These are phyloP conservation scores for Metschnikowia sp. DNA, from an alignment of 805 yeast genomes.

Conservation along the genomic window DNA sequence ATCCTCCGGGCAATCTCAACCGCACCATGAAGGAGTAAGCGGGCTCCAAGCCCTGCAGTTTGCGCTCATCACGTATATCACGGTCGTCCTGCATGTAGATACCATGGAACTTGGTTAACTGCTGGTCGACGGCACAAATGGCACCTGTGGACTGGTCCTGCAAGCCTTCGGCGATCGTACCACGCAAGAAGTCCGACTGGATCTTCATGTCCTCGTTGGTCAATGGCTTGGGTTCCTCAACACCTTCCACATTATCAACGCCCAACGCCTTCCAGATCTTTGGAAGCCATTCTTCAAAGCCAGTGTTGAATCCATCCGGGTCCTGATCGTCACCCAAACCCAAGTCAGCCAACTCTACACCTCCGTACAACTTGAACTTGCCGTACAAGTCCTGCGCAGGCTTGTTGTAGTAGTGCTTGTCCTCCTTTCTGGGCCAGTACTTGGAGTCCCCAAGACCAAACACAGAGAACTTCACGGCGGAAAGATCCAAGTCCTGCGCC, in stretches of 20 bases:
- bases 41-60: conserved; percentile 90
- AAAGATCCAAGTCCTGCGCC: conserved; percentile 61
- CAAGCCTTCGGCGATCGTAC: conserved; percentile 87
- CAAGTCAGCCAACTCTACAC: conserved; percentile 63
- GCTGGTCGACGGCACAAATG: conserved; percentile 86
- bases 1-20: conserved; percentile 92
- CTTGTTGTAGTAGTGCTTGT: conserved; percentile 88
- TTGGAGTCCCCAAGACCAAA: conserved; percentile 80
- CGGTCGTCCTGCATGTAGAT: conserved; percentile 98
- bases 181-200: conserved; percentile 83
- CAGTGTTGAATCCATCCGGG: conserved; percentile 92
- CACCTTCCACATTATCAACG: conserved; percentile 75
- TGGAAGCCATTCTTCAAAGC: conserved; percentile 85
- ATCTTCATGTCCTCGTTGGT: conserved; percentile 96
- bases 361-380: conserved; percentile 69
- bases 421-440: conserved; percentile 98
- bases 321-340: conserved; percentile 98
- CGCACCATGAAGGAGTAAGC: conserved; percentile 97
- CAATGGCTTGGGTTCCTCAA: conserved; percentile 84
- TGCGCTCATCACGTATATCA: conserved; percentile 90
- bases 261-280: conserved; percentile 85
- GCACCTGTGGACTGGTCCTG: conserved; percentile 84
- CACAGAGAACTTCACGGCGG: conserved; percentile 53
- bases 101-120: conserved; percentile 95
- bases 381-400: conserved; percentile 74